These are phyloP conservation scores for Melampsora americana DNA, from an alignment of 1,284 basidiomycete species.

Conservation along the genomic window DNA sequence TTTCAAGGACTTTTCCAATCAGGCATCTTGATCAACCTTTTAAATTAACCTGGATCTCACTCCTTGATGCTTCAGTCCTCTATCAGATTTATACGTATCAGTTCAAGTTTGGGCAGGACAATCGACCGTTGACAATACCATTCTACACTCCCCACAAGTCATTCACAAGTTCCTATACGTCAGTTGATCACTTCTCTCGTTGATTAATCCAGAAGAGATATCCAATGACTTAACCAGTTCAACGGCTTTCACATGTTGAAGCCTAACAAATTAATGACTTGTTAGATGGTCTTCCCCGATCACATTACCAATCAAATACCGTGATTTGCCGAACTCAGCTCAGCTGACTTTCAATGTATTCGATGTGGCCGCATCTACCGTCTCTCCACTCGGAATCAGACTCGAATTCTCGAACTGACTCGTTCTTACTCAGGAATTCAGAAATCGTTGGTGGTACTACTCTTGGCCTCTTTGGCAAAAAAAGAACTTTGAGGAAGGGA, in stretches of 20 bases:
- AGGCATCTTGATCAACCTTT: background rate
- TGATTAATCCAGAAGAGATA: background rate
- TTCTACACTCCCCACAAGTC: conserved; percentile 88
- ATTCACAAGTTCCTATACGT: conserved; percentile 79
- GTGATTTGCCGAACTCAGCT: conserved; percentile 79
- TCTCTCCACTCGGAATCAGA: conserved; percentile 59
- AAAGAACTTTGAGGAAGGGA: conserved; percentile 78
- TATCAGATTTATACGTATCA: conserved; percentile 86
- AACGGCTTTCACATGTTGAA: conserved; percentile 43
- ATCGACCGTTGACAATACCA: conserved; percentile 83
- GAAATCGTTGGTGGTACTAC: conserved; percentile 42
- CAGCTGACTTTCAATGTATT: conserved; percentile 92
- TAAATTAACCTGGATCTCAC: background rate
- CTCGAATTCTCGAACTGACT: conserved; percentile 69
- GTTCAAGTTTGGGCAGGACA: conserved; percentile 86
- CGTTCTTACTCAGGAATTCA: conserved; percentile 38
- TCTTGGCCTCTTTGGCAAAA: conserved; percentile 23
- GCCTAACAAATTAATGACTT: conserved; percentile 12
- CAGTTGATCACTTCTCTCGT: conserved; percentile 49
- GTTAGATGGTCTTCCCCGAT: conserved; percentile 92
- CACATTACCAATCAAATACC: conserved; percentile 81
- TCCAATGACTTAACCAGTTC: background rate
- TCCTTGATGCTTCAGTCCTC: conserved; percentile 59
- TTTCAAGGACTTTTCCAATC: conserved; percentile 9
- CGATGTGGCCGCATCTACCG: conserved; percentile 75